Evolutionary conservation across 139 green algal genomes (phyloP), one percentile per base, ranked within the genome.

Genomic region (Mychonastes homosphaera): DNA sequence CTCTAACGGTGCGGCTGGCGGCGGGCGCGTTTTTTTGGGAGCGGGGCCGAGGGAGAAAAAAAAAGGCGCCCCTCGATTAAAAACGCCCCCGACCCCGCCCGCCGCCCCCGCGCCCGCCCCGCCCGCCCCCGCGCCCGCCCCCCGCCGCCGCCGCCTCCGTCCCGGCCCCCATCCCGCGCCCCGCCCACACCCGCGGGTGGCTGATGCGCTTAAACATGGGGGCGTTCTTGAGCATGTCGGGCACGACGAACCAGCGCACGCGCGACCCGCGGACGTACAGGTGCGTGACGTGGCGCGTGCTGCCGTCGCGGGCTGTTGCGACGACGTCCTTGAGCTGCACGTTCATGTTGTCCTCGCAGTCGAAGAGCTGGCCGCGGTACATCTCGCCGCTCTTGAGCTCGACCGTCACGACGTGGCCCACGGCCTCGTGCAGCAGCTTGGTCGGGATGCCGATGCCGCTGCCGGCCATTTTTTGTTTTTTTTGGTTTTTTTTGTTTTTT

Each of bases 161-260:
- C 13, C 36, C 36, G 10, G 36, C 36, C 36, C 36, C 12, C 13
- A 10, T 10, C 36, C 13, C 36, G 36, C 36, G 10, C 36, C 13
- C 12, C 36, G 10, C 36, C 12, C 13, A 13, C 36, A 13, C 12
- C 13, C 10, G 36, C 36, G 36, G 10, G 10, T 44, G 10, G 36
- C 36, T 44, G n/a, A 96, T 93, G 4, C 91, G 78, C 74, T 97
- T 98, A 76, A 98, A 97, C 89, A 99, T 98, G 13, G 93, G 93
- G 0, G 93, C 89, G 63, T 98, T 98, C 60, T 96, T 98, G n/a
- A 99, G 74, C 91, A 99, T 98, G 63, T 99, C 93, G 24, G 93
- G 93, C 21, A 98, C 84, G 30, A 98, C 87, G 8, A 99, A 67
- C 54, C 96, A 92, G 6, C 92, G 73, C 7, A 98, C 73, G 3